Evolutionary conservation across 176 grass and related monocot genomes (phyloP), one percentile per base, ranked within the genome.

Genomic region (Triticum urartu): DNA sequence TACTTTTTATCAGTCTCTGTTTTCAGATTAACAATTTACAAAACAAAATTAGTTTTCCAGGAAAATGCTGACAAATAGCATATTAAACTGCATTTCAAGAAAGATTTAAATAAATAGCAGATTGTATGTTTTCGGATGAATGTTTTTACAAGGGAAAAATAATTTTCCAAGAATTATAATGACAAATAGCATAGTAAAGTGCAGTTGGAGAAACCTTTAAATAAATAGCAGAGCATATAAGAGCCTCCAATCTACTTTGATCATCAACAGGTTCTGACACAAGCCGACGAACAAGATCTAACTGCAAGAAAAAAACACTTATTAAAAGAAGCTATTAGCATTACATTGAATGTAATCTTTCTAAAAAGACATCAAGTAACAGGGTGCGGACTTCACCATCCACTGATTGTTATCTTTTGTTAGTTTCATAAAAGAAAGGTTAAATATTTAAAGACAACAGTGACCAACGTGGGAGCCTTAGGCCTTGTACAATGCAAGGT

Each of bases 201-300:
- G 24, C 13, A 56, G 35, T 39, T n/a, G 20, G 63, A 20, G 35
- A 84, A 69, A 93, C 94, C 94, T 98, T 98, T 48, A 98, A 90
- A 68, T 98, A 98, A 80, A 98, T 94, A 87, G 93, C 81, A 84
- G 88, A 91, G 79, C 89, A 98, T 86, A 79, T 79, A 64, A 98
- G 91, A 54, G 96, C 93, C 61, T 95, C 93, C 64, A 92, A 69
- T 74, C 81, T 68, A 82, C 84, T 90, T 54, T 85, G 77, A 54
- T 78, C 92, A 83, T 87, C 84, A 89, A 33, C 76, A 64, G 65
- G 71, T 84, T 86, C 84, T 42, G 81, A 91, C 70, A 98, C 5
- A 6, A 95, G 83, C 7, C 84, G 88, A 80, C 82, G 84, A 39
- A 98, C 86, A 89, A 95, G 78, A 78, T 94, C 91, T 80, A 98